Base-by-base conservation (phyloP, 2,329 filamentous ascomycete genomes). In the Exophiala aquamarina region DNA sequence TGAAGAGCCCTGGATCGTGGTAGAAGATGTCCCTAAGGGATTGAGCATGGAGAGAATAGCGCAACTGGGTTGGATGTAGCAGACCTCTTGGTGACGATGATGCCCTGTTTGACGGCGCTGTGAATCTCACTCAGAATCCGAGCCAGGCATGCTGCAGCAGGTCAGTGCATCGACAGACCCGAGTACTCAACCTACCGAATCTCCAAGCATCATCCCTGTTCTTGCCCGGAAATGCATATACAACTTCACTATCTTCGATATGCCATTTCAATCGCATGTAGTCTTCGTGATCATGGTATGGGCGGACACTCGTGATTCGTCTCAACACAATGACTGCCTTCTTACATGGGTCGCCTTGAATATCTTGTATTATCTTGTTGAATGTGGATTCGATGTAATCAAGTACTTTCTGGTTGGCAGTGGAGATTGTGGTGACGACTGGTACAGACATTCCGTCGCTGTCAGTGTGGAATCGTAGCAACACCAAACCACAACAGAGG, bases 21-120 rank as follows among this genome's bases (percentile, higher is more conserved):
- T 85, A 85, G 57, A 79, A 85, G 21, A 85, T 77, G 54, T 84
- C 82, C 52, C 82, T 83, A 48, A 15, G 5, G 35, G 17, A 37
- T 18, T n/a, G 17, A 18, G 18, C 29, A n/a, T 40, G 15, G 34
- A 44, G 35, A 8, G 6, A n/a, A 18, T 34, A 5, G 8, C 32
- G 14, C 6, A 39, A 36, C 9, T 40, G 18, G 36, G 20, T 40
- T 14, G 31, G 4, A n/a, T n/a, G 14, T 14, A 15, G 21, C 14
- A 9, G 3, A 79, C 79, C 79, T 72, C 61, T 83, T 84, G 0
- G 79, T 81, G 49, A 81, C 68, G 8, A 74, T 61, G 14, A 70
- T 61, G 34, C 75, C 68, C 2, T 68, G 67, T 6, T 68, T 58
- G 15, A 83, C 64, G 4, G 76, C 74, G 51, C 75, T 68, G 28